phyloP scores from a whole-genome alignment of 129 eudicot species.

The Ambrosia trifida region DNA sequence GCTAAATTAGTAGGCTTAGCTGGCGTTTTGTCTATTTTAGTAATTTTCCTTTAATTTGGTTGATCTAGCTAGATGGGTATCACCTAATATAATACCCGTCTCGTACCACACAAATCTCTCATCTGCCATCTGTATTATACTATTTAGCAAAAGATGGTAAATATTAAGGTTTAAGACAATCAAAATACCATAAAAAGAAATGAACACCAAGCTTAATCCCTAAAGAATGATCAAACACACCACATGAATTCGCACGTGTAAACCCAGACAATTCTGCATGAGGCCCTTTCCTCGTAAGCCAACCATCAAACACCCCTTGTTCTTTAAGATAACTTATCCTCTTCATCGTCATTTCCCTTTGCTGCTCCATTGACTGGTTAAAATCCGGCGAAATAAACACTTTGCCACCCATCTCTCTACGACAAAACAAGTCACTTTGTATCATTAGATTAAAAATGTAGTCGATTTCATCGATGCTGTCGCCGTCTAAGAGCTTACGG shows the following conservation, averaged over 20 bases:
- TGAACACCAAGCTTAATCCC: slow-evolving; percentile 29
- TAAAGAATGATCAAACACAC: slow-evolving; percentile 28
- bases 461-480: slow-evolving; percentile 54
- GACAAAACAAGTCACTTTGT: slow-evolving; percentile 53
- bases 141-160: too few relatives aligned
- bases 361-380: slow-evolving; percentile 74
- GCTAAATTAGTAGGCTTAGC: too few relatives aligned
- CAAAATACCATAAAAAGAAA: slow-evolving; percentile 33
- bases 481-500: slow-evolving; percentile 57
- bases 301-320: slow-evolving; percentile 35
- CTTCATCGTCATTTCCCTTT: slow-evolving; percentile 57
- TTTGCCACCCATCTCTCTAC: slow-evolving; percentile 47
- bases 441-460: slow-evolving; percentile 54
- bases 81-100: too few relatives aligned
- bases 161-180: too few relatives aligned
- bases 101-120: too few relatives aligned
- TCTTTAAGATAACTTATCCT: slow-evolving; percentile 31
- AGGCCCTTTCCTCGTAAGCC: slow-evolving; percentile 25
- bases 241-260: slow-evolving; percentile 15
- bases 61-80: too few relatives aligned
- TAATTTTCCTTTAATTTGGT: too few relatives aligned
- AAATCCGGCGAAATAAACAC: slow-evolving; percentile 59
- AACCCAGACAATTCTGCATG: slow-evolving; percentile 28
- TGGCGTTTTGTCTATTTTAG: too few relatives aligned
- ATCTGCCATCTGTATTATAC: too few relatives aligned